Conservation (phyloP, 257 asterid genomes). For the Buddleja alternifolia region DNA sequence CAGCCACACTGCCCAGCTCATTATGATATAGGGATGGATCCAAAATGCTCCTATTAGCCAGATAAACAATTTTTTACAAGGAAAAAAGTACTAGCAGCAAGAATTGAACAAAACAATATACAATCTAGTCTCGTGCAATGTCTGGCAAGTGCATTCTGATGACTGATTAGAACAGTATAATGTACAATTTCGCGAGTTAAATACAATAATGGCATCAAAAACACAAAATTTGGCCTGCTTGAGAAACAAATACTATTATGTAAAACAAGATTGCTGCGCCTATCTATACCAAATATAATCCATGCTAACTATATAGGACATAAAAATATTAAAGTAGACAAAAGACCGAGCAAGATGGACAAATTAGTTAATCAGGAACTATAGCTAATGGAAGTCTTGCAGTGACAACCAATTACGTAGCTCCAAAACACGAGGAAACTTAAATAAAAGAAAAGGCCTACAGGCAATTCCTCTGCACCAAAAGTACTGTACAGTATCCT, state of each 20-base stretch:
- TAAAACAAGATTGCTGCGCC: constrained; percentile 23
- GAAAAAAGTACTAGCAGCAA: no score
- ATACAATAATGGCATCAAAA: constrained; percentile 35
- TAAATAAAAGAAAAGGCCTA: constrained; percentile 32
- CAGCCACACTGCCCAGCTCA: no score
- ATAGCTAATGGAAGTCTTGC: no score
- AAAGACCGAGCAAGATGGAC: constrained; percentile 26
- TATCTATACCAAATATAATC: constrained; percentile 31
- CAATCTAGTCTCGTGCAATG: no score
- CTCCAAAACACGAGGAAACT: constrained; percentile 33
- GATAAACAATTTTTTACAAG: no score
- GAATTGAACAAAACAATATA: no score
- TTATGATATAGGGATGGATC: no score
- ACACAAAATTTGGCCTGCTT: background rate
- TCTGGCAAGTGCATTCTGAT: no score
- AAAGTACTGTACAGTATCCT: constrained; percentile 82
- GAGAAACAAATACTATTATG: no score
- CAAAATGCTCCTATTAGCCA: no score
- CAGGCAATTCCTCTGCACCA: constrained; percentile 36
- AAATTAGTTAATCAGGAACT: no score
- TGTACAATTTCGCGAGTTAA: background rate
- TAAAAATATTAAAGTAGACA: constrained; percentile 10
- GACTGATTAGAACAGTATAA: no score
- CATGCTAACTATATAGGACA: constrained; percentile 27
- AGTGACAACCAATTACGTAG: constrained; percentile 13